Evolutionary conservation across 2,329 filamentous ascomycete species (phyloP).

Genomic region (Pestalotiopsis sp.): DNA sequence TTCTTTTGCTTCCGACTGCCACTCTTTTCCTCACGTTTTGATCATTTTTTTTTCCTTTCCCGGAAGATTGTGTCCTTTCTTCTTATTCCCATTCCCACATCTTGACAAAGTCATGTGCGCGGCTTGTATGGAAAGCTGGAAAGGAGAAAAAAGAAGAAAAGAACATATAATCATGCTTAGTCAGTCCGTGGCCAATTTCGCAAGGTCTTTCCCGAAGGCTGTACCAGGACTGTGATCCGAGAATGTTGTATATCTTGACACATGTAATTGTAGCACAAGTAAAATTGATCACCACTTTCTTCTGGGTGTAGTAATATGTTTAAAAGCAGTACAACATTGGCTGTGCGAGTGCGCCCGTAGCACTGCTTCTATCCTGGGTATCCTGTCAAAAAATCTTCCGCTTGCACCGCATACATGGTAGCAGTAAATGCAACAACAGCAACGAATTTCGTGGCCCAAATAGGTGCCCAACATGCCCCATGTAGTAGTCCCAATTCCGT

Average conservation of each 20-base stretch:
- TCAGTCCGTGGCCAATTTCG: neutral
- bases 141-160: neutral
- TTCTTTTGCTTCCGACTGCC: too few relatives aligned
- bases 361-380: neutral
- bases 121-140: neutral
- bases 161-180: neutral
- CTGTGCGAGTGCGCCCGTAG: neutral
- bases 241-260: neutral
- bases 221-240: neutral
- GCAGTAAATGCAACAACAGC: neutral
- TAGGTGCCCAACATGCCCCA: neutral
- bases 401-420: neutral
- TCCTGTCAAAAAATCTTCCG: neutral
- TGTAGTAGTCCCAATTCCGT: neutral
- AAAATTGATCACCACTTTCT: neutral
- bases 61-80: neutral
- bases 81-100: neutral
- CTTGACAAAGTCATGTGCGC: neutral
- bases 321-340: neutral
- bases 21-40: neutral
- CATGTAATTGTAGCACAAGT: neutral
- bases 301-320: neutral
- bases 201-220: neutral
- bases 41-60: too few relatives aligned
- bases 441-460: neutral